Percentiles rank a stretch among this genome's conserved stretches.
phyloP scores from a whole-genome alignment of 2,329 filamentous ascomycete genomes.

The Nigrospora oryzae region DNA sequence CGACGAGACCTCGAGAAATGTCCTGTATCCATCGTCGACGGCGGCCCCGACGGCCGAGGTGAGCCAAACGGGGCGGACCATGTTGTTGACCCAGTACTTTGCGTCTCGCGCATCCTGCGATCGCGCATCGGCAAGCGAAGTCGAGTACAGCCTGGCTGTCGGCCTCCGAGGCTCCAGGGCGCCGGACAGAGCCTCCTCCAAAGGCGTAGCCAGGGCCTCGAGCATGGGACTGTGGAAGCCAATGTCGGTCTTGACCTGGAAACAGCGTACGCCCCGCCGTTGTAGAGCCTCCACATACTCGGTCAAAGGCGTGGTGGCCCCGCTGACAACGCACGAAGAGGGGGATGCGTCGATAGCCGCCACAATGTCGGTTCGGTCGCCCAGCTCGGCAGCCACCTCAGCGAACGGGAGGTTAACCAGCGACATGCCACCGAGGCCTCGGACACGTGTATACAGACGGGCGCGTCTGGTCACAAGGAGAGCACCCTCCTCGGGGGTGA shows the following conservation, averaged over 20 bases:
- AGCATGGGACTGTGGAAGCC: slow-evolving; percentile 31
- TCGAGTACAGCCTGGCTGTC: slow-evolving; percentile 24
- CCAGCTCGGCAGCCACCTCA: slow-evolving; percentile 14
- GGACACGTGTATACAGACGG: slow-evolving; percentile 6
- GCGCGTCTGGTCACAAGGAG: slow-evolving; percentile 25
- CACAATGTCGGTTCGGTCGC: slow-evolving; percentile 12
- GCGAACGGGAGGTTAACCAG: slow-evolving; percentile 20
- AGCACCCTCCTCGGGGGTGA: slow-evolving; percentile 24
- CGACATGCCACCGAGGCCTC: slow-evolving; percentile 1
- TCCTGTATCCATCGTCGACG: slow-evolving; percentile 24
- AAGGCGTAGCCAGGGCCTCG: slow-evolving; percentile 16
- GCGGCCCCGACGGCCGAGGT: slow-evolving; percentile 20
- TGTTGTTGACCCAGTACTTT: slow-evolving; percentile 29
- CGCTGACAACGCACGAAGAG: slow-evolving; percentile 24
- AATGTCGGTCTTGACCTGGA: slow-evolving; percentile 28
- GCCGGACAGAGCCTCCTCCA: slow-evolving; percentile 15
- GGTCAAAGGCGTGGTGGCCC: slow-evolving; percentile 12
- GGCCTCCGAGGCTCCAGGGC: slow-evolving; percentile 10
- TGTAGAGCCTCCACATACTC: slow-evolving; percentile 15
- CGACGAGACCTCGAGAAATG: slow-evolving; percentile 31
- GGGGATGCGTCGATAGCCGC: slow-evolving; percentile 26
- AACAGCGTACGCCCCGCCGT: slow-evolving; percentile 17
- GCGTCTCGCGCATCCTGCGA: slow-evolving; percentile 12
- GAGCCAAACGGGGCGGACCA: slow-evolving; percentile 26
- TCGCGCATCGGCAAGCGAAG: slow-evolving; percentile 18